Evolutionary conservation across 495 filamentous ascomycete genomes (phyloP), one percentile per base, ranked within the genome.

Genomic region (Xylaria castorea): DNA sequence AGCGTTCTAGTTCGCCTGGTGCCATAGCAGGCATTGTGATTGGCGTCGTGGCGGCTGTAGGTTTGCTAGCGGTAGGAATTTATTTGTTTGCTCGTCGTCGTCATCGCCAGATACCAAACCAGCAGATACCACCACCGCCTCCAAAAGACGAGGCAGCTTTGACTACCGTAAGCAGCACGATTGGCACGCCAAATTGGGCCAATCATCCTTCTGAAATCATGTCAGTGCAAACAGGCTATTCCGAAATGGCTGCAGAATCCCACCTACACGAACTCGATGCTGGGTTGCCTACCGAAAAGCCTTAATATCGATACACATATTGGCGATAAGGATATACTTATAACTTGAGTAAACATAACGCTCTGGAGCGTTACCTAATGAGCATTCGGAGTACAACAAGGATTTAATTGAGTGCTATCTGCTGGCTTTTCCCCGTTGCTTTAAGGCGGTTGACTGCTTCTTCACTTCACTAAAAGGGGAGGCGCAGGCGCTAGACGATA

Each of bases 1-100:
- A 30, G 34, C 5, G 34, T 61, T 36, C 58, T 12, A 61, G 58
- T 22, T 16, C 53, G 16, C 27, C 27, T 22, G 70, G 75, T 32
- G 75, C 65, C 25, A 64, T 77, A 55, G 70, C 75, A 0, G 75
- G 75, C 42, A 62, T 72, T n/a, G 74, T 77, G 5, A n/a, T 75
- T 36, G 75, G 73, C 9, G 51, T 42, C 12, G 62, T 77, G 7
- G 50, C 55, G 4, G 58, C 44, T 20, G 58, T 63, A 16, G 42
- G 38, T 4, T 22, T 77, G 34, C 1, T 75, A 3, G 53, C 44
- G n/a, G 7, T 48, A 16, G 50, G 66, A 11, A 42, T 67, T 11
- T 60, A 68, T 27, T 58, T 63, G 61, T 64, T 44, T 32, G 66
- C 66, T 42, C 66, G 48, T 34, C 55, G 40, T 36, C 74, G 55